Evolutionary conservation across 495 filamentous ascomycete species (phyloP).

Genomic region (Apodospora peruviana): DNA sequence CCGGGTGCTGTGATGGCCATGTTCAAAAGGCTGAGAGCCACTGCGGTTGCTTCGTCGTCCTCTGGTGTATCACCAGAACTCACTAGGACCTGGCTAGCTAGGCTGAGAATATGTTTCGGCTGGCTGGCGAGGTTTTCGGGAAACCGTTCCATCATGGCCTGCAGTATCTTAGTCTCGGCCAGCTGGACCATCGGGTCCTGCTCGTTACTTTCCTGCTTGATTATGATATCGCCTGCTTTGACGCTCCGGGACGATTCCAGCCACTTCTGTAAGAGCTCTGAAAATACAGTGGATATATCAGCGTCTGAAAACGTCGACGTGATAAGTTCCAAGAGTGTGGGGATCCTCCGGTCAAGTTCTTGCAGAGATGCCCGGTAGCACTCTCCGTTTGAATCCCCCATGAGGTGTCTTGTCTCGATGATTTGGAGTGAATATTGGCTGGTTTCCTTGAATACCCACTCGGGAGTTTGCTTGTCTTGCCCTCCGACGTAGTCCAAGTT

Average conservation of each 20-base stretch:
- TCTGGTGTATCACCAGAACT: conserved; percentile 9
- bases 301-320: conserved; percentile 47
- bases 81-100: conserved; percentile 54
- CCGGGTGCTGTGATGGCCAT: conserved; percentile 59
- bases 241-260: conserved; percentile 32
- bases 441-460: conserved; percentile 32
- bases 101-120: conserved; percentile 56
- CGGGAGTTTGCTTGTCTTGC: conserved; percentile 15
- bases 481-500: conserved; percentile 38
- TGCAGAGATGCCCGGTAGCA: conserved; percentile 5
- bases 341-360: conserved; percentile 43
- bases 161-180: conserved; percentile 56
- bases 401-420: conserved; percentile 9
- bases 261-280: conserved; percentile 59
- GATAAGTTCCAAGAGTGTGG: conserved; percentile 52
- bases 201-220: conserved; percentile 29
- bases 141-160: conserved; percentile 61
- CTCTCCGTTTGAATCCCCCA: neutral
- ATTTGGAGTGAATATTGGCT: conserved; percentile 24
- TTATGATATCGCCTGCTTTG: conserved; percentile 7
- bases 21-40: conserved; percentile 63
- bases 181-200: conserved; percentile 44
- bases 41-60: conserved; percentile 48
- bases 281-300: conserved; percentile 56
- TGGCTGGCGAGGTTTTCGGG: conserved; percentile 62